phyloP scores from a whole-genome alignment of 768 basidiomycete genomes.

The Cubamyces sp. region DNA sequence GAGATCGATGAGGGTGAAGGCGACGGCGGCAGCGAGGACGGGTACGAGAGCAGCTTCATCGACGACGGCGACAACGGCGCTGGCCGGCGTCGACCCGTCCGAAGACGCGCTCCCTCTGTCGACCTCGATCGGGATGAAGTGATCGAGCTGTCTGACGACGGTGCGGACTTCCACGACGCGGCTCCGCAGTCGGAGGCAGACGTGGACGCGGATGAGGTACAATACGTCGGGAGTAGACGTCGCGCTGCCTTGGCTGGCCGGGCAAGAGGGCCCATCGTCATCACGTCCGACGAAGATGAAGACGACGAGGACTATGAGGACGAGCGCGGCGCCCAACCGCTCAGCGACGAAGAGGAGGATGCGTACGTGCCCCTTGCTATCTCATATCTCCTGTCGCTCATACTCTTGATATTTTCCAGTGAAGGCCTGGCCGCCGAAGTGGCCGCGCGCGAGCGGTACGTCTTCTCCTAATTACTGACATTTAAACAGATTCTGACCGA shows the following conservation, averaged over 20 bases:
- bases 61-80: conserved; percentile 46
- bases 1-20: conserved; percentile 27
- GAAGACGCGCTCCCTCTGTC: background rate
- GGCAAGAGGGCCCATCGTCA: conserved; percentile 1
- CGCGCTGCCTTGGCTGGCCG: background rate
- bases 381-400: no score
- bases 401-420: background rate
- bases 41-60: conserved; percentile 60
- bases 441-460: conserved; percentile 33
- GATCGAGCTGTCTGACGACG: conserved; percentile 24
- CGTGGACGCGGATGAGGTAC: conserved; percentile 2
- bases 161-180: background rate
- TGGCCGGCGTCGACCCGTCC: background rate
- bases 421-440: conserved; percentile 30
- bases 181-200: conserved; percentile 7
- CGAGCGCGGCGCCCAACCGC: no score
- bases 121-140: conserved; percentile 5
- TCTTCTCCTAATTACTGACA: background rate
- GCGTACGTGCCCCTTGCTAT: conserved; percentile 6
- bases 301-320: background rate
- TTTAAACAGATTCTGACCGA: background rate
- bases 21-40: conserved; percentile 39
- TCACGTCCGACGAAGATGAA: conserved; percentile 23
- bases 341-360: conserved; percentile 7
- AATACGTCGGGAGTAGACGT: background rate